These are phyloP conservation scores for Purpureocillium lavendulum DNA, from an alignment of 2,329 filamentous ascomycete genomes.

Conservation along the genomic window DNA sequence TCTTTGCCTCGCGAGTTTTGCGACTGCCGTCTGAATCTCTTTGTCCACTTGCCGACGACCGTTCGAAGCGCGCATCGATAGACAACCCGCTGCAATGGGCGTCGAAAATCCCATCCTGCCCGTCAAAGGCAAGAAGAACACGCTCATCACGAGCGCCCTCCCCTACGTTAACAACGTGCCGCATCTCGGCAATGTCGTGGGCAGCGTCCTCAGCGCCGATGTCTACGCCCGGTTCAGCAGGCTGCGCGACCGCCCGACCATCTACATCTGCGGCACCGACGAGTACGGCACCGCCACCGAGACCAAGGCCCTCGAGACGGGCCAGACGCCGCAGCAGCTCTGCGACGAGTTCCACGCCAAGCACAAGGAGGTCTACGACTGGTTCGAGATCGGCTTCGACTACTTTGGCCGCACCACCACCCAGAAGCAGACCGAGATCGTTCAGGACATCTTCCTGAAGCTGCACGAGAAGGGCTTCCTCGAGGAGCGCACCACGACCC, in stretches of 20 bases:
- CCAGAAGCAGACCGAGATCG: slow-evolving; percentile 80
- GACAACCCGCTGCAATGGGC: slow-evolving; percentile 4
- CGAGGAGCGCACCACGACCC: slow-evolving; percentile 76
- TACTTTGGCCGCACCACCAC: slow-evolving; percentile 92
- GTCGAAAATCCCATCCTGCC: slow-evolving; percentile 44
- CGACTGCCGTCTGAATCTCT: too few relatives aligned
- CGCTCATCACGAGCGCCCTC: slow-evolving; percentile 84
- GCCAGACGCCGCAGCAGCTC: slow-evolving; percentile 70
- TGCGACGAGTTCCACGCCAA: slow-evolving; percentile 90
- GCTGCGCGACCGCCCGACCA: slow-evolving; percentile 67
- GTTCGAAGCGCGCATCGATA: background rate
- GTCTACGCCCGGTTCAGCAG: slow-evolving; percentile 78
- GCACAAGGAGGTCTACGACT: slow-evolving; percentile 86
- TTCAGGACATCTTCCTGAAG: slow-evolving; percentile 81
- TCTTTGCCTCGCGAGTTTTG: too few relatives aligned
- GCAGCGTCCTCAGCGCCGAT: slow-evolving; percentile 80
- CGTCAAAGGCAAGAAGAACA: slow-evolving; percentile 69
- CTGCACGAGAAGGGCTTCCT: slow-evolving; percentile 85
- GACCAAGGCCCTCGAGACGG: slow-evolving; percentile 87
- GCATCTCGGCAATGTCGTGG: slow-evolving; percentile 83
- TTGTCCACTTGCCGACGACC: background rate
- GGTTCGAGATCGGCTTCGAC: slow-evolving; percentile 94
- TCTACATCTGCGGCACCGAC: slow-evolving; percentile 77
- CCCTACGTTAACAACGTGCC: slow-evolving; percentile 72
- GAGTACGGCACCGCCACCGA: slow-evolving; percentile 96